A percentile compares a stretch with the other conserved stretches of the same genome.
Conservation (phyloP, 2,329 filamentous ascomycete genomes). For the Arthrobotrys entomopaga region DNA sequence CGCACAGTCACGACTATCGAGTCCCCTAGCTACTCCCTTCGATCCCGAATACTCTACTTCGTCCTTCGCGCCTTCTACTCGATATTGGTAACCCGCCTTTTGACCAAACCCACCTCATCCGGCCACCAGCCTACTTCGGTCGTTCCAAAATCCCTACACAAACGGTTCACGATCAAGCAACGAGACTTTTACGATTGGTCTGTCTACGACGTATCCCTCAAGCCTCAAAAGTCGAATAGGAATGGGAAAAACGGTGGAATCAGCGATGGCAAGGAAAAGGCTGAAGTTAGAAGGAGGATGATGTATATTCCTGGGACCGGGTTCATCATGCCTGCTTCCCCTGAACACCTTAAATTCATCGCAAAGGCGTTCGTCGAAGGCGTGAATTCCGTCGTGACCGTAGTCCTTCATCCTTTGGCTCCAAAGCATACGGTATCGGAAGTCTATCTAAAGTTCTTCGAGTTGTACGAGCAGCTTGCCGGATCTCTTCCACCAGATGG, state of each 20-base stretch:
- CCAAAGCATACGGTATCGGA: constrained; percentile 26
- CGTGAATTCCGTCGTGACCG: constrained; percentile 9
- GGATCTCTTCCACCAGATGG: constrained; percentile 1
- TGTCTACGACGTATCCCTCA: constrained; percentile 34
- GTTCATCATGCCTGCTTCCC: constrained; percentile 28
- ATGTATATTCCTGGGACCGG: constrained; percentile 43
- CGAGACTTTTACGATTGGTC: constrained; percentile 34
- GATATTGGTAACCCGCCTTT: constrained; percentile 1
- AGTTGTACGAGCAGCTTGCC: constrained; percentile 32
- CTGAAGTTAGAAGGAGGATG: constrained; percentile 9
- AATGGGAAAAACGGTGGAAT: neutral
- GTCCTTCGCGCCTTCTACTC: constrained; percentile 27
- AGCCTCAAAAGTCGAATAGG: constrained; percentile 8
- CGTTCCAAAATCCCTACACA: constrained; percentile 21
- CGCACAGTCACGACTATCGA: constrained; percentile 5
- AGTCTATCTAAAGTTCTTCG: constrained; percentile 39
- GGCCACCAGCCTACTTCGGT: constrained; percentile 20
- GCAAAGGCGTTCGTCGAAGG: constrained; percentile 13
- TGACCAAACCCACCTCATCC: constrained; percentile 10
- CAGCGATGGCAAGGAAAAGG: neutral
- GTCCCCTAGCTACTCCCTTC: constrained; percentile 20
- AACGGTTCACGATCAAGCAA: constrained; percentile 9
- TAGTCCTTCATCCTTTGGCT: constrained; percentile 37
- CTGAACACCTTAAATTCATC: constrained; percentile 42
- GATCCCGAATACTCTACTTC: constrained; percentile 15